Percentiles rank a stretch among this genome's conserved stretches.
These are phyloP conservation scores for Trametes cinnabarina DNA, from an alignment of 768 basidiomycete species.

Conservation along the genomic window DNA sequence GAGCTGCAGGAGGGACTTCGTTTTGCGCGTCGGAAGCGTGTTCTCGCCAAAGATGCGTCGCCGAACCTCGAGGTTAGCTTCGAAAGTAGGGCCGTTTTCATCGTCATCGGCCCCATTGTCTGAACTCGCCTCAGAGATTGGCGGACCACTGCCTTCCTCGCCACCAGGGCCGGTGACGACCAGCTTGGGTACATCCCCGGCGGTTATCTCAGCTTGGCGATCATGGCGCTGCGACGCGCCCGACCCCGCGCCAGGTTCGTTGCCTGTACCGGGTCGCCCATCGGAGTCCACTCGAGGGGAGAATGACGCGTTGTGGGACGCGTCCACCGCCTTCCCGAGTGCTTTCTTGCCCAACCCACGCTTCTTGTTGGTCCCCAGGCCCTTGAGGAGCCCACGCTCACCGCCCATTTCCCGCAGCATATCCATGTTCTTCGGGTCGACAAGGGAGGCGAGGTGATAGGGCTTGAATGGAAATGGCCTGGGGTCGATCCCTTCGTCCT, in stretches of 20 bases:
- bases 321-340: conserved; percentile 7
- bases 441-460: conserved; percentile 71
- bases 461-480: conserved; percentile 76
- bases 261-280: conserved; percentile 18
- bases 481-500: conserved; percentile 54
- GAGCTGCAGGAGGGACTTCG: conserved; percentile 49
- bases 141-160: conserved; percentile 17
- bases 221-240: conserved; percentile 36
- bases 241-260: conserved; percentile 27
- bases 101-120: conserved; percentile 8
- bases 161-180: conserved; percentile 25
- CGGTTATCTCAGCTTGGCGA: conserved; percentile 16
- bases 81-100: conserved; percentile 27
- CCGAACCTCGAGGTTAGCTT: conserved; percentile 41
- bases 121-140: conserved; percentile 3
- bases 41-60: conserved; percentile 52
- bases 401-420: conserved; percentile 72
- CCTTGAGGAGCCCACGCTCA: conserved; percentile 56
- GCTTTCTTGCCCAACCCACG: conserved; percentile 39
- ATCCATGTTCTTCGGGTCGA: conserved; percentile 85
- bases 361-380: conserved; percentile 67
- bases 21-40: conserved; percentile 44
- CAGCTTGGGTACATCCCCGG: conserved; percentile 24
- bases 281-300: conserved; percentile 4
- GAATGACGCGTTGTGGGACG: conserved; percentile 11